Evolutionary conservation across 768 basidiomycete genomes (phyloP).

Genomic region (Podaxis pistillaris): DNA sequence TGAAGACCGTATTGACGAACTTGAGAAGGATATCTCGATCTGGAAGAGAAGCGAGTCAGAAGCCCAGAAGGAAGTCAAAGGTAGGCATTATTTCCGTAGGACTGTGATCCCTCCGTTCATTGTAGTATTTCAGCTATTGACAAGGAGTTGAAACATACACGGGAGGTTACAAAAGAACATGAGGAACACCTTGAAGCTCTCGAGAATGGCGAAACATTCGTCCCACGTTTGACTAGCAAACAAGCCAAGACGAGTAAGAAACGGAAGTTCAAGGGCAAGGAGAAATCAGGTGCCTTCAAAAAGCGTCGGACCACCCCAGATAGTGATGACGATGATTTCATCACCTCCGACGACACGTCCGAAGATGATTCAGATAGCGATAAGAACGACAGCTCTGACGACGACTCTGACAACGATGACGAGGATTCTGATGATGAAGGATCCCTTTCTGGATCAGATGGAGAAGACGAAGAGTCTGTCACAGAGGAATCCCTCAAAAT

Average conservation of each 20-base stretch:
- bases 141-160: conserved; percentile 34
- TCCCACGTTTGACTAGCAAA: conserved; percentile 38
- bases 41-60: conserved; percentile 40
- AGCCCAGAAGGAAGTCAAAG: conserved; percentile 39
- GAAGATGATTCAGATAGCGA: conserved; percentile 25
- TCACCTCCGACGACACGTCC: conserved; percentile 30
- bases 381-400: conserved; percentile 16
- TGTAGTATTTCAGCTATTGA: conserved; percentile 33
- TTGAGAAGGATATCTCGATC: conserved; percentile 32
- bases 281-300: conserved; percentile 44
- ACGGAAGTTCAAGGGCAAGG: conserved; percentile 43
- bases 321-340: conserved; percentile 33
- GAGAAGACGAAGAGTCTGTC: conserved; percentile 26
- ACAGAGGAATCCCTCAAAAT: conserved; percentile 44
- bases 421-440: conserved; percentile 28
- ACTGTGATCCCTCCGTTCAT: not conserved
- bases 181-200: conserved; percentile 46
- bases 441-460: conserved; percentile 18
- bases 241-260: conserved; percentile 36
- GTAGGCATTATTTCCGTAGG: conserved; percentile 26
- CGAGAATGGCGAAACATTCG: conserved; percentile 42
- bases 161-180: conserved; percentile 37
- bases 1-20: conserved; percentile 40
- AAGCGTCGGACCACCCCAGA: conserved; percentile 30
- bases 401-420: conserved; percentile 18